Base-by-base conservation (phyloP, 2,329 filamentous ascomycete species). In the Penicillium carneum region DNA sequence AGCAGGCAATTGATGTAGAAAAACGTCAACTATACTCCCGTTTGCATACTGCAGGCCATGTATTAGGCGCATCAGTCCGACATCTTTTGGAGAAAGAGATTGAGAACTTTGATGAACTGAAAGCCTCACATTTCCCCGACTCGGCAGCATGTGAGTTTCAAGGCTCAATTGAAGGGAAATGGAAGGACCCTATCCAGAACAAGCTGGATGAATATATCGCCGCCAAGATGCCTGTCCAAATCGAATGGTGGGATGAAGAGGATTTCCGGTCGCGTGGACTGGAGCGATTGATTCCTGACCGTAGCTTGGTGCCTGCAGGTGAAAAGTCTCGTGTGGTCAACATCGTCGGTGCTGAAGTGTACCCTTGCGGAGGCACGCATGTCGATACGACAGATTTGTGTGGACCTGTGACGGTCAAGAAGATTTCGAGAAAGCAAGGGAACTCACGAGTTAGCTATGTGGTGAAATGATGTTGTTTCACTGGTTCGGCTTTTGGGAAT, bases 291-390 rank as follows among this genome's bases (percentile, higher is more conserved):
- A 84, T 86, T 18, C 84, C 85, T 0, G 81, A 87, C 61, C 75
- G 76, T 36, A 76, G 70, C 57, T 49, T 77, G 41, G 70, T 79
- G 51, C 74, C 77, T 62, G 78, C 80, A 9, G 84, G 83, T 26
- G 84, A 84, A 66, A 87, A 85, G 72, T 86, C 88, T 34, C 81
- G 90, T 9, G 87, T 91, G 0, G 89, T 92, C 26, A 84, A 86
- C 61, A 90, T 92, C 62, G 84, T 86, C 0, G 89, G 88, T 0
- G 84, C 85, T 0, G 90, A 89, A 67, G 84, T 84, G 29, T 92
- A 92, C 78, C 89, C 90, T 1, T 92, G 90, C 74, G 90, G 90
- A 8, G 90, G 90, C 0, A 92, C 90, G 29, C 90, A 92, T 79
- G 89, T 92, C 3, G 79, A 84, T 33, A 83, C 78, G 18, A 89